A percentile compares a stretch with the other conserved stretches of the same genome.
phyloP scores from a whole-genome alignment of 2,329 filamentous ascomycete genomes.

The Fusarium nelsonii region DNA sequence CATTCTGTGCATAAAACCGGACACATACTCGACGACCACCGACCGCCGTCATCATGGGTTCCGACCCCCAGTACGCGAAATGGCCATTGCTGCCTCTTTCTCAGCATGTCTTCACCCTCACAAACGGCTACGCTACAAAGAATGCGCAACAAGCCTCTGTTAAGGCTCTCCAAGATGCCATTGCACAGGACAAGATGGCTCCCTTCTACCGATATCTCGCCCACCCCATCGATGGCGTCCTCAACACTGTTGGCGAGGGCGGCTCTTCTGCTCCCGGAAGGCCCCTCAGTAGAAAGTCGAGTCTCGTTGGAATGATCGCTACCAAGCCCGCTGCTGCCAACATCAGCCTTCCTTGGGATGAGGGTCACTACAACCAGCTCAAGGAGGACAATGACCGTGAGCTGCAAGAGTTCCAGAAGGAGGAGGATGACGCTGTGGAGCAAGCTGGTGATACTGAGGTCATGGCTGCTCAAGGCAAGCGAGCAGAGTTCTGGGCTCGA shows the following conservation, averaged over 20 bases:
- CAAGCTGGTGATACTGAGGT: constrained; percentile 97
- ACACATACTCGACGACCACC: constrained; percentile 49
- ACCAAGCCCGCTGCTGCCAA: constrained; percentile 73
- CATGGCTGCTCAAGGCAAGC: constrained; percentile 90
- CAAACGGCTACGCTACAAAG: constrained; percentile 79
- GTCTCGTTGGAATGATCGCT: constrained; percentile 80
- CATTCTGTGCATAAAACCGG: constrained; percentile 6
- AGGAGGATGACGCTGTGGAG: constrained; percentile 94
- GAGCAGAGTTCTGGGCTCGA: constrained; percentile 94
- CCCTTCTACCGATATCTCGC: constrained; percentile 87
- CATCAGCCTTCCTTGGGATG: constrained; percentile 88
- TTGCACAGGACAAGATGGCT: constrained; percentile 86
- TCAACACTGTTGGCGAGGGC: constrained; percentile 80
- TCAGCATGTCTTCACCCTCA: constrained; percentile 88
- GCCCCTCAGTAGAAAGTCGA: constrained; percentile 74
- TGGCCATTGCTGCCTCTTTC: constrained; percentile 85
- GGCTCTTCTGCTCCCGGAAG: constrained; percentile 64
- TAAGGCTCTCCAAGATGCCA: constrained; percentile 84
- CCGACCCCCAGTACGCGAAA: constrained; percentile 87
- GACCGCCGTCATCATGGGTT: constrained; percentile 69
- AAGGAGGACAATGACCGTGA: constrained; percentile 83
- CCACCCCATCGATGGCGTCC: constrained; percentile 82
- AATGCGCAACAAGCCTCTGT: constrained; percentile 76
- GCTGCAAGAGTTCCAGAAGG: constrained; percentile 81
- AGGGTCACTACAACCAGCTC: constrained; percentile 83